Base-by-base conservation (phyloP, 2,329 filamentous ascomycete genomes). In the Endocalyx cinctus region DNA sequence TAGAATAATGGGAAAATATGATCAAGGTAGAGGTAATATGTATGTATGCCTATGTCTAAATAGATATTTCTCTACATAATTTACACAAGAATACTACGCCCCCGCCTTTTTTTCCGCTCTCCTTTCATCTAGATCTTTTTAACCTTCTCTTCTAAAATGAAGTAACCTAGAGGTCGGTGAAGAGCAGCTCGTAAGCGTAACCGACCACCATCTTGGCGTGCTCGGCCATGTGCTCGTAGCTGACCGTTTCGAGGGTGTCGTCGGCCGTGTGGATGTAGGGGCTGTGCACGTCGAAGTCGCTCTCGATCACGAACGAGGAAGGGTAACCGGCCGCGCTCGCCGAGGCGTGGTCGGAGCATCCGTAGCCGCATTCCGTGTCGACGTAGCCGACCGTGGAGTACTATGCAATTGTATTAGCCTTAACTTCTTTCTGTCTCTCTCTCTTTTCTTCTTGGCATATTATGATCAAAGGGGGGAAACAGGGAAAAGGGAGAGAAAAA, bases 231-330 rank as follows among this genome's bases (percentile, higher is more conserved):
- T 83, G 79, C 45, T 74, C 67, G 52, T 81, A 82, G 50, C 69
- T 79, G 38, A 89, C 62, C 43, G 77, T 79, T 52, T 82, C 72
- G 44, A 88, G 77, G 51, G 75, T 77, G 54, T 89, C 85, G 39
- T 81, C 73, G 1, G 79, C 80, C 1, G 77, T 78, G 62, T 89
- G 84, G 43, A 89, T 88, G 57, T 80, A 77, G 49, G 78, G 77
- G 59, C 84, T 81, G 35, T 63, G 71, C 53, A 74, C 60, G 35
- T 73, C 69, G 46, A 82, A 77, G 13, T 70, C 62, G 16, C 73
- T 69, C 59, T 82, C 78, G 33, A 79, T 78, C 15, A 81, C 74
- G 48, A 82, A 80, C 2, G 76, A 72, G 0, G 77, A 75, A 1
- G 79, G 76, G 54, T 80, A 84, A 13, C 79, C 79, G 12, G 75